These are phyloP conservation scores for Mycena metata DNA, from an alignment of 768 basidiomycete species.

Conservation along the genomic window DNA sequence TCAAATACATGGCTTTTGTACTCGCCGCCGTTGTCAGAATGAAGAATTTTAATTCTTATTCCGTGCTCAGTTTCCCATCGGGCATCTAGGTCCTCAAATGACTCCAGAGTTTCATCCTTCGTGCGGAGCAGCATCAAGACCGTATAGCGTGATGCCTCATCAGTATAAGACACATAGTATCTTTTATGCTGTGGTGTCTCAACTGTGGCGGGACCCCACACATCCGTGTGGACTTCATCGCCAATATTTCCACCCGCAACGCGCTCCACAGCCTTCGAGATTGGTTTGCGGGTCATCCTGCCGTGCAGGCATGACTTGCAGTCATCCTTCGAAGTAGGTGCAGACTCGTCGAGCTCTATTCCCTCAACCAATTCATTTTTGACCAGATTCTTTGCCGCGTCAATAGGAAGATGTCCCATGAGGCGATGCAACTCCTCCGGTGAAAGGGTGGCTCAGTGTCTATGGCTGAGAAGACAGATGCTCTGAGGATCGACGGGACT, in stretches of 20 bases:
- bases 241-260: slow-evolving; percentile 40
- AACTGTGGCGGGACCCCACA: slow-evolving; percentile 51
- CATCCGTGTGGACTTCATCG: slow-evolving; percentile 50
- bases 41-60: slow-evolving; percentile 43
- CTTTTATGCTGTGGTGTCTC: slow-evolving; percentile 35
- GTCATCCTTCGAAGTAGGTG: slow-evolving; percentile 29
- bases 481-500: too few species aligned
- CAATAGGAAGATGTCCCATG: too few species aligned
- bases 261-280: slow-evolving; percentile 40
- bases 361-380: slow-evolving; percentile 43
- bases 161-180: slow-evolving; percentile 51
- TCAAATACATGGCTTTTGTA: slow-evolving; percentile 42
- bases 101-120: slow-evolving; percentile 46
- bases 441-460: too few species aligned
- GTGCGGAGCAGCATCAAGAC: slow-evolving; percentile 41
- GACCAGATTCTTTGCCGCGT: slow-evolving; percentile 40
- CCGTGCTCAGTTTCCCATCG: slow-evolving; percentile 41
- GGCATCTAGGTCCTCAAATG: slow-evolving; percentile 43
- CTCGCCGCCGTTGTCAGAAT: slow-evolving; percentile 47
- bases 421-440: too few species aligned
- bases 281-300: slow-evolving; percentile 44
- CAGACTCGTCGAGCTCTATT: slow-evolving; percentile 41
- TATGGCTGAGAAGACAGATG: too few species aligned
- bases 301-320: slow-evolving; percentile 48
- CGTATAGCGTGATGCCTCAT: slow-evolving; percentile 46